Evolutionary conservation across 2,329 filamentous ascomycete species (phyloP), one percentile per base, ranked within the genome.

Genomic region (Hymenoscyphus albidus): DNA sequence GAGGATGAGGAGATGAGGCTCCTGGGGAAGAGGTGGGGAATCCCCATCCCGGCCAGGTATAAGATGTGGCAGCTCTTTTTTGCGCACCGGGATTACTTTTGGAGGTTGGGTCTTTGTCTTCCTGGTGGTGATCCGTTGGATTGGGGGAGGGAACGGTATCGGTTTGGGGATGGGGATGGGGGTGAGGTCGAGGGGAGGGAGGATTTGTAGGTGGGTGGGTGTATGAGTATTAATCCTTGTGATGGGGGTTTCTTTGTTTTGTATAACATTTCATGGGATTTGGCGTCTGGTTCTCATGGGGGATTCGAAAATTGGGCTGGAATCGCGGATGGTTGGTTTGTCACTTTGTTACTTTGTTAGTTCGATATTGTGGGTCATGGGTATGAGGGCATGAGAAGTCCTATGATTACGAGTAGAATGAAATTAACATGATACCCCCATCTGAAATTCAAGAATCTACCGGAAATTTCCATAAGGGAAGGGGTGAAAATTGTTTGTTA

Each of bases 11-110:
- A 67, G 31, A 14, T 61, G 22, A 39, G 22, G 35, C 27, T 32
- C 67, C 74, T 73, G 3, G 32, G 60, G n/a, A 70, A 67, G 55
- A 65, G 68, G 62, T 74, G 73, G 71, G 69, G 69, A 9, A 32
- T 73, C 12, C 68, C 71, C 0, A 70, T 74, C 42, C 69, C 71
- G 74, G 83, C 69, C 72, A 76, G 84, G 77, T 76, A 93, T 71
- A 91, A 89, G 76, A 83, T 96, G n/a, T 97, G 94, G 92, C 87
- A 97, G 77, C 80, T 97, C 7, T 89, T 98, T 74, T 96, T 96
- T 77, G 91, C 93, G 0, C 95, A 99, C 78, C 82, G 95, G 48
- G 95, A 99, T 78, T 99, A 99, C 77, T 98, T 99, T 78, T 96
- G 92, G 91, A 84, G 95, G 64, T 77, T 99, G 62, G 95, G 95